Evolutionary conservation across 225 moss, liverwort and hornwort species (phyloP).

Genomic region (Marchantia paleacea): DNA sequence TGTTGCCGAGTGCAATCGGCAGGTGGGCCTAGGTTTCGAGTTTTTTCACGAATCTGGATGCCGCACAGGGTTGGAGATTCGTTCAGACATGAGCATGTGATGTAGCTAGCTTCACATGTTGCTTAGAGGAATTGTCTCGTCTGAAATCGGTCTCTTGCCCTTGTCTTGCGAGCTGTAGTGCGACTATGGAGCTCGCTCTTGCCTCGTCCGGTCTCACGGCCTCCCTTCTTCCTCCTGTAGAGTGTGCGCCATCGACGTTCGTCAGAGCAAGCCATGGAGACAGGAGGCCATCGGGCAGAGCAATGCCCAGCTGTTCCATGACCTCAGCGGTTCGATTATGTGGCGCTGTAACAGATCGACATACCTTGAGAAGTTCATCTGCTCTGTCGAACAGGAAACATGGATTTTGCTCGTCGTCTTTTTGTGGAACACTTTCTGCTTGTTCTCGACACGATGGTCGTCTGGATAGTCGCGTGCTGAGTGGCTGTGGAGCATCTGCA

Average conservation of each 20-base stretch:
- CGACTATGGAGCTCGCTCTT: conserved; percentile 7
- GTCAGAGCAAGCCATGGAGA: neutral
- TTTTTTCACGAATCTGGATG: too few species aligned
- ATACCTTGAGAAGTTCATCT: neutral
- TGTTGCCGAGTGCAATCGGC: too few species aligned
- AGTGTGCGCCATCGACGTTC: too few species aligned
- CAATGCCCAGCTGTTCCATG: too few species aligned
- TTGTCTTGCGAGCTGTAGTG: neutral
- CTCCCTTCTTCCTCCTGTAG: neutral
- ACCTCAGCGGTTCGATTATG: neutral
- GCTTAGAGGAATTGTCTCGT: too few species aligned
- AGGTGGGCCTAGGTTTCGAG: too few species aligned
- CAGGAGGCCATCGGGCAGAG: neutral
- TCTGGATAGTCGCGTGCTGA: neutral
- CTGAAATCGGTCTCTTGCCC: too few species aligned
- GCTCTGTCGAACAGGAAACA: neutral
- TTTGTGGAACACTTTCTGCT: neutral
- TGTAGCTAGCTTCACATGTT: too few species aligned
- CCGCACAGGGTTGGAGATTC: too few species aligned
- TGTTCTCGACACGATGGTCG: neutral
- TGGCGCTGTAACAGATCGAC: neutral
- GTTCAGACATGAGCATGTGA: too few species aligned
- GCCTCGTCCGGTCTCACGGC: neutral
- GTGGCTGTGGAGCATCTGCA: neutral
- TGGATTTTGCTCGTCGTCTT: neutral